Percentiles rank a stretch among this genome's conserved stretches.
Evolutionary conservation across 83 land plant genomes (phyloP).

Genomic region (Diphasiastrum complanatum): DNA sequence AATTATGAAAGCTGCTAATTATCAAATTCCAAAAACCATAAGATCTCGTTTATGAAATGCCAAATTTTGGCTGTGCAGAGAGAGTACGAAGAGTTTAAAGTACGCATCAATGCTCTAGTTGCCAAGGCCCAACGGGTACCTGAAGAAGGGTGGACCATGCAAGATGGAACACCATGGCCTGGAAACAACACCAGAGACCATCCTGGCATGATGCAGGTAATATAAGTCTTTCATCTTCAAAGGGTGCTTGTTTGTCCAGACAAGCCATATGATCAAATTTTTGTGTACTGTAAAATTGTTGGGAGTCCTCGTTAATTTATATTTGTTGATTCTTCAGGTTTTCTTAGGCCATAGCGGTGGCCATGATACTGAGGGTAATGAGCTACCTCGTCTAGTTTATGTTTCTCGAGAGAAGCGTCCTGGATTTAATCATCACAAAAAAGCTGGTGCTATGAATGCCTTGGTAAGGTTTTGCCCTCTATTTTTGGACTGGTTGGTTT

Average conservation of each 20-base stretch:
- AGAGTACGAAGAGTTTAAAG: conserved; percentile 81
- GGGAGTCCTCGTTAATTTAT: not conserved
- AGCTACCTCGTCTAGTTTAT: conserved; percentile 60
- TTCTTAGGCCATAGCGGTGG: conserved; percentile 78
- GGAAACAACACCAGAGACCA: conserved; percentile 71
- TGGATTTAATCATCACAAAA: conserved; percentile 79
- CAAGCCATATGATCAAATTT: not conserved
- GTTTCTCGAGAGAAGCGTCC: conserved; percentile 43
- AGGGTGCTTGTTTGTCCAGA: not conserved
- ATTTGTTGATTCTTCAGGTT: conserved; percentile 33
- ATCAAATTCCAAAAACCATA: no score
- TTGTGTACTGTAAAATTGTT: not conserved
- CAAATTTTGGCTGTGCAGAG: no score
- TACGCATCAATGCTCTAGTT: conserved; percentile 76
- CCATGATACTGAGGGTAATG: conserved; percentile 22
- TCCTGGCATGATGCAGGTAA: conserved; percentile 84
- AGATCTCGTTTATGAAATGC: no score
- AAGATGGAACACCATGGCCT: conserved; percentile 27
- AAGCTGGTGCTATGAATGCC: conserved; percentile 88
- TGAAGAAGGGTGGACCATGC: no score
- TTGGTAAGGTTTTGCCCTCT: conserved; percentile 35
- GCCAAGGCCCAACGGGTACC: conserved; percentile 56
- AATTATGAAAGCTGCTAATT: no score
- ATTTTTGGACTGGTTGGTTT: conserved; percentile 1
- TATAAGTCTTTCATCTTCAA: not conserved